These are phyloP conservation scores for Bathelium albidoporum DNA, from an alignment of 495 filamentous ascomycete genomes.

Conservation along the genomic window DNA sequence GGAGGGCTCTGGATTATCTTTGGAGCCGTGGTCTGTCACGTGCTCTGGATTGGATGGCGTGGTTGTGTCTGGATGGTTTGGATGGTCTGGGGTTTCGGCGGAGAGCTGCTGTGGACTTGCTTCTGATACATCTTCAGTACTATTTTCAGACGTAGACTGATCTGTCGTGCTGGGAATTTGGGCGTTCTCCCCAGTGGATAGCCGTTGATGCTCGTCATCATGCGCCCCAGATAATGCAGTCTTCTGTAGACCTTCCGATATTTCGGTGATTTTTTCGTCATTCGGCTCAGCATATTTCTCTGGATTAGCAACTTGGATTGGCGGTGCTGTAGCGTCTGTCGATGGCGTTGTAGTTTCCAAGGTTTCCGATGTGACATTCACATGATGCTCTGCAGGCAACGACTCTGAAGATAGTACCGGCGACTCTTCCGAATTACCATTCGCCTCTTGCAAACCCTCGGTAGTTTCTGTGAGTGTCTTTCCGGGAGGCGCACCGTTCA, in stretches of 20 bases:
- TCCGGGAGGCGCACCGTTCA: constrained; percentile 57
- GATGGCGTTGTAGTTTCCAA: not conserved
- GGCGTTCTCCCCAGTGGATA: not conserved
- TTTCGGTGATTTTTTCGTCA: not conserved
- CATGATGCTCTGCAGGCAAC: not conserved
- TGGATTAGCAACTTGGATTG: not conserved
- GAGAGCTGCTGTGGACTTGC: not conserved
- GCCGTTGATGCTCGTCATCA: not conserved
- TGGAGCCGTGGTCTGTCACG: not conserved
- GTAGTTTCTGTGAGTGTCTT: not conserved
- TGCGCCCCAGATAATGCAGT: not conserved
- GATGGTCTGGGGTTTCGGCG: not conserved
- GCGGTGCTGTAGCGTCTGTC: not conserved
- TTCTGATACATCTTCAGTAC: not conserved
- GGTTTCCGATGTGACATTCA: not conserved
- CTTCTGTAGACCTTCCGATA: not conserved
- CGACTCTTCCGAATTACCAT: not conserved
- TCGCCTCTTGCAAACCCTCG: not conserved
- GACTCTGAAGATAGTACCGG: not conserved
- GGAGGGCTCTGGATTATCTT: not conserved
- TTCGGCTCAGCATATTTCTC: not conserved
- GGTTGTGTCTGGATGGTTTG: not conserved
- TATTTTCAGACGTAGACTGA: not conserved
- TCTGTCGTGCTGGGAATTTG: not conserved
- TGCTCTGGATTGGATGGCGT: not conserved